Base-by-base conservation (phyloP, 177 flowering plant species). In the Tripterygium wilfordii region DNA sequence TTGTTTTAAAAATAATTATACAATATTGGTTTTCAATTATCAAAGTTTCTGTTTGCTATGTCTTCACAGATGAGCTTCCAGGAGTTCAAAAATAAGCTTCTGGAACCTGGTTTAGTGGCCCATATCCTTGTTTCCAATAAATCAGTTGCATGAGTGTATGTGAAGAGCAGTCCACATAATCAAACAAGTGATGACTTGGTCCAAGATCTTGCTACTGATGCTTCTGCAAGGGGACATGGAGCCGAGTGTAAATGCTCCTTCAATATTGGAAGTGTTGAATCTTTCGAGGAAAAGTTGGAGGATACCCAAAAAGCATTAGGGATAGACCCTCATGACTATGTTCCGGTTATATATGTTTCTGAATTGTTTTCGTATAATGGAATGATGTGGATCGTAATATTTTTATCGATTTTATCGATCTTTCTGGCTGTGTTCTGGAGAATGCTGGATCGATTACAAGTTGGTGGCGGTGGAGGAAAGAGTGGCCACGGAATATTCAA, bases 271-370 rank as follows among this genome's bases (percentile, higher is more conserved):
- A 92, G 87, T 70, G 82, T 86, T 33, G 98, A 92, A 28, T 72
- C 87, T 12, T 91, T 91, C 64, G 96, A 91, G 67, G 92, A 85
- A 67, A 91, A 88, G 61, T 49, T 91, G 65, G 94, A 92, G 67
- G 96, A 88, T 69, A 94, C 96, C 47, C 96, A 92, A 49, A 79
- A 77, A 62, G 77, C 83, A 44, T 53, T 92, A 36, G 88, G 90
- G 3, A 71, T 77, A 16, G 94, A 92, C 41, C 65, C 91, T 39
- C 98, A 88, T 69, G 77, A 86, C 64, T 76, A 55, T 70, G 75
- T 92, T 62, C 98, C 98, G 46, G 94, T 92, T 2, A 82, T 79
- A 29, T 82, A 82, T 48, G 70, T 62, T 8, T 69, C 78, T 60
- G 80, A 79, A 64, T 58, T 72, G 76, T 66, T 74, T 41, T 82